Base-by-base conservation (phyloP, 2,329 filamentous ascomycete species). In the Aspergillus novofumigatus region DNA sequence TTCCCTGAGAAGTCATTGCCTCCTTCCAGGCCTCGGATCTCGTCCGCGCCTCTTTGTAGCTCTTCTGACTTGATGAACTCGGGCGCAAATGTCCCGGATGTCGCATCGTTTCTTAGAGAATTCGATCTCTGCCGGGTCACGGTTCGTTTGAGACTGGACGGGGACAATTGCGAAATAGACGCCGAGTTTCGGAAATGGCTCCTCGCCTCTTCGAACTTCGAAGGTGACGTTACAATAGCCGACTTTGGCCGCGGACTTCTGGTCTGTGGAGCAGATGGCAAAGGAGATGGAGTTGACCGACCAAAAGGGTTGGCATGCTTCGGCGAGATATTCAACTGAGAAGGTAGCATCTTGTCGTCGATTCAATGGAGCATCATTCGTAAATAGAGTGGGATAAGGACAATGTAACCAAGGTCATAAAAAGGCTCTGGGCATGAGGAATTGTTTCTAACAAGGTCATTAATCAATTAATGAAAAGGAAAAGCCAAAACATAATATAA, bases 1-100 rank as follows among this genome's bases (percentile, higher is more conserved):
- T 95, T 97, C 56, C 94, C 95, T 0, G 94, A 99, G 74, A 99
- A 97, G 80, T 99, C 94, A 73, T 97, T 97, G 71, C 97, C 93
- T 61, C 94, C 94, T 76, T 99, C 95, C 58, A 97, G 92, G 20
- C 91, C 89, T 21, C 81, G 78, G 29, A 86, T 80, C 59, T 77
- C 74, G 59, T 84, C 82, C 29, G 79, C 78, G 1, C 77, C 78
- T 52, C 80, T 80, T 64, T 86, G 82, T 74, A 90, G 79, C 62
- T 92, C 90, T 62, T 96, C 92, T 0, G 87, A 85, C 73, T 93
- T 94, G 77, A 99, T 97, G 75, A 99, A 99, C 9, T 91, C 90
- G 2, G 93, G 94, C 38, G 94, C 93, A 78, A 99, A 99, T 1
- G 94, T 99, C 62, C 85, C 89, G 0, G 89, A 90, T 6, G 81